Percentiles rank a stretch among this genome's conserved stretches.
Evolutionary conservation across 2,329 filamentous ascomycete species (phyloP).

Genomic region (Leptographium galeiforme): DNA sequence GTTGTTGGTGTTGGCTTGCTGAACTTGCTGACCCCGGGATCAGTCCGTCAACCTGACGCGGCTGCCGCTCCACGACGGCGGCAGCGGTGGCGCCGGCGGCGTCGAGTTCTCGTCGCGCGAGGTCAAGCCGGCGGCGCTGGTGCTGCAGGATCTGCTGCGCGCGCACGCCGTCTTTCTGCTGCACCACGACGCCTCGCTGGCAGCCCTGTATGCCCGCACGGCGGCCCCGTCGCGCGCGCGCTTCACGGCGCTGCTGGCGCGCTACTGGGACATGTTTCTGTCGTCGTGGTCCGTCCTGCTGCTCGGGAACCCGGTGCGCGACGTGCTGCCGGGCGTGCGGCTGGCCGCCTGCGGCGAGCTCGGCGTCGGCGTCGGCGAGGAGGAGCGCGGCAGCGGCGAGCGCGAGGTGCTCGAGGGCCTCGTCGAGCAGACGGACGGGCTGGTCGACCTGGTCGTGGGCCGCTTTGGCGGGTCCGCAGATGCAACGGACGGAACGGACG

Average conservation of each 20-base stretch:
- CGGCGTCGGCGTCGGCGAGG: slow-evolving; percentile 87
- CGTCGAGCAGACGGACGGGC: slow-evolving; percentile 61
- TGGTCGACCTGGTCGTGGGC: slow-evolving; percentile 79
- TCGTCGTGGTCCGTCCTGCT: slow-evolving; percentile 79
- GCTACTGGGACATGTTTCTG: slow-evolving; percentile 64
- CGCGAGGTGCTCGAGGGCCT: slow-evolving; percentile 88
- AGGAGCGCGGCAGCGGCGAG: slow-evolving; percentile 88
- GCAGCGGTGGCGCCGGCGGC: slow-evolving; percentile 21
- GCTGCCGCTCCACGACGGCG: slow-evolving; percentile 14
- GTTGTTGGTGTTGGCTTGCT: neutral
- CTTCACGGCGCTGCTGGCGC: slow-evolving; percentile 59
- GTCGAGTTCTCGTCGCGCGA: slow-evolving; percentile 83
- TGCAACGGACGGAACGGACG: neutral
- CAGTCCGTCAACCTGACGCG: slow-evolving; percentile 12
- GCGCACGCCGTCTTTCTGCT: slow-evolving; percentile 77
- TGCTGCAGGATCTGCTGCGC: slow-evolving; percentile 68
- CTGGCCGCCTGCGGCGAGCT: slow-evolving; percentile 82
- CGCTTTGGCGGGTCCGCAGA: slow-evolving; percentile 49
- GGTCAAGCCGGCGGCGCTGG: slow-evolving; percentile 65
- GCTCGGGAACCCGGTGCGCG: slow-evolving; percentile 73
- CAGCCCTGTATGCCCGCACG: slow-evolving; percentile 49
- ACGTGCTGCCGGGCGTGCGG: slow-evolving; percentile 72
- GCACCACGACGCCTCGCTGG: slow-evolving; percentile 69
- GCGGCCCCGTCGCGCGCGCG: slow-evolving; percentile 34
- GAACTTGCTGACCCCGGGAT: no score